Evolutionary conservation across 768 basidiomycete species (phyloP).

Genomic region (Lactarius psammicola): DNA sequence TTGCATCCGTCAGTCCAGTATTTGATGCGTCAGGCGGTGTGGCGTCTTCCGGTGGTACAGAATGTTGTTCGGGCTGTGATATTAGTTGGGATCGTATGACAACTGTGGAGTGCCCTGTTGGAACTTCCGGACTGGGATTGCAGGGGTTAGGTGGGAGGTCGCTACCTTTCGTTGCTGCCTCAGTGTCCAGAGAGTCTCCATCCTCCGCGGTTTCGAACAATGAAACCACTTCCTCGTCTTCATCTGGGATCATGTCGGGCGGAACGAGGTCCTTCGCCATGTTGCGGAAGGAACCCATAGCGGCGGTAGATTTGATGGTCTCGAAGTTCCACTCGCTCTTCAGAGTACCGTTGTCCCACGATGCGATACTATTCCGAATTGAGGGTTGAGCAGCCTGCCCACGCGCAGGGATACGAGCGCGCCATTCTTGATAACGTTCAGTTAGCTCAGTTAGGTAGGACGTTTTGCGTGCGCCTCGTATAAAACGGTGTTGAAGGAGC

Average conservation of each 20-base stretch:
- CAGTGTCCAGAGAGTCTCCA: constrained; percentile 57
- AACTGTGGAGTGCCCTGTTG: constrained; percentile 69
- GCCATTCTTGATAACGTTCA: constrained; percentile 81
- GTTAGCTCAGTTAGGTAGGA: constrained; percentile 83
- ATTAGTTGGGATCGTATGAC: constrained; percentile 51
- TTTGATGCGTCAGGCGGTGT: constrained; percentile 42
- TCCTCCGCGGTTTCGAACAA: constrained; percentile 47
- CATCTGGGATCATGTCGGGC: constrained; percentile 51
- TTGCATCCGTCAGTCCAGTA: constrained; percentile 33
- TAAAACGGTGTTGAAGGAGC: constrained; percentile 90
- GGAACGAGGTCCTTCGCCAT: constrained; percentile 68
- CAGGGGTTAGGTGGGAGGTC: constrained; percentile 37
- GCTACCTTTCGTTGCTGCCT: constrained; percentile 58
- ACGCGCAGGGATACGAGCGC: constrained; percentile 56
- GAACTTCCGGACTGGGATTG: constrained; percentile 50
- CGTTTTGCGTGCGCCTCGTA: constrained; percentile 79
- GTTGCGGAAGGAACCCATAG: constrained; percentile 75
- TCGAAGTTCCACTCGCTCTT: constrained; percentile 97
- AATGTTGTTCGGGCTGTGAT: constrained; percentile 33
- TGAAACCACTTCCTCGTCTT: constrained; percentile 44
- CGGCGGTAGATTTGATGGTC: constrained; percentile 67
- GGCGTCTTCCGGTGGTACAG: constrained; percentile 44
- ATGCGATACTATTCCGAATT: constrained; percentile 50
- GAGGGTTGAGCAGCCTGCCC: constrained; percentile 56
- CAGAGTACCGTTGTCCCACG: constrained; percentile 73